phyloP scores from a whole-genome alignment of 1,139 yeast genomes.

The Saccharomyces hybrid region DNA sequence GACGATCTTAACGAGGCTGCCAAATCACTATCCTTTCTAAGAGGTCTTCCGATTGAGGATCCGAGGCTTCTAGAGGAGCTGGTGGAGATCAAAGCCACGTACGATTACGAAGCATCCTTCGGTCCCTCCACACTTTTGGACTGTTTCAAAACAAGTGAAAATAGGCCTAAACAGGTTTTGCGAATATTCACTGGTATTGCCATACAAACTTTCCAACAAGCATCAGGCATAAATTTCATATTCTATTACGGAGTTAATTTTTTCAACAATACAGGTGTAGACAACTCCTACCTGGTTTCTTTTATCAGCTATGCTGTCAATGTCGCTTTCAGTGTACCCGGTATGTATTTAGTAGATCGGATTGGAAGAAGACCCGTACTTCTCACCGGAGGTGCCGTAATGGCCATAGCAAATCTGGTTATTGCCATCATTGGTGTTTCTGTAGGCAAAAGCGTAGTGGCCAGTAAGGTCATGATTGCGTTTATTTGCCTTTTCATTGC shows the following conservation, averaged over 20 bases:
- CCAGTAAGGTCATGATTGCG: slow-evolving; percentile 69
- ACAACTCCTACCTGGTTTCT: slow-evolving; percentile 55
- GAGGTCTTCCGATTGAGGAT: too few species aligned
- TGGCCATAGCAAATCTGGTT: slow-evolving; percentile 53
- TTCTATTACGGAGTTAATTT: slow-evolving; percentile 74
- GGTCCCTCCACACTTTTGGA: slow-evolving; percentile 34
- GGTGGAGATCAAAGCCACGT: too few species aligned
- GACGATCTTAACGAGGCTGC: too few species aligned
- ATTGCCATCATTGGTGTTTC: slow-evolving; percentile 62
- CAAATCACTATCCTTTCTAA: too few species aligned
- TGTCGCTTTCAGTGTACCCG: slow-evolving; percentile 62
- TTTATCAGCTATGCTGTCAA: slow-evolving; percentile 66
- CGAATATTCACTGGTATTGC: slow-evolving; percentile 63
- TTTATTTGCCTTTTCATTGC: slow-evolving; percentile 72
- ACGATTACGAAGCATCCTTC: too few species aligned
- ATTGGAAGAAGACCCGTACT: slow-evolving; percentile 47
- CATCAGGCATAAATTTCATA: slow-evolving; percentile 71
- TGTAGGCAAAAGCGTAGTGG: slow-evolving; percentile 35
- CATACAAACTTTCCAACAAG: slow-evolving; percentile 65
- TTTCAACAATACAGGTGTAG: slow-evolving; percentile 53
- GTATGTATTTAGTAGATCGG: slow-evolving; percentile 58
- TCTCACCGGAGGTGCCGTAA: slow-evolving; percentile 44
- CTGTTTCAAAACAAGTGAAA: slow-evolving; percentile 59
- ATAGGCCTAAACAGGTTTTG: slow-evolving; percentile 54
- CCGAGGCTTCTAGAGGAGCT: too few species aligned